phyloP scores from a whole-genome alignment of 2,329 filamentous ascomycete species.

The Colletotrichum sp. region DNA sequence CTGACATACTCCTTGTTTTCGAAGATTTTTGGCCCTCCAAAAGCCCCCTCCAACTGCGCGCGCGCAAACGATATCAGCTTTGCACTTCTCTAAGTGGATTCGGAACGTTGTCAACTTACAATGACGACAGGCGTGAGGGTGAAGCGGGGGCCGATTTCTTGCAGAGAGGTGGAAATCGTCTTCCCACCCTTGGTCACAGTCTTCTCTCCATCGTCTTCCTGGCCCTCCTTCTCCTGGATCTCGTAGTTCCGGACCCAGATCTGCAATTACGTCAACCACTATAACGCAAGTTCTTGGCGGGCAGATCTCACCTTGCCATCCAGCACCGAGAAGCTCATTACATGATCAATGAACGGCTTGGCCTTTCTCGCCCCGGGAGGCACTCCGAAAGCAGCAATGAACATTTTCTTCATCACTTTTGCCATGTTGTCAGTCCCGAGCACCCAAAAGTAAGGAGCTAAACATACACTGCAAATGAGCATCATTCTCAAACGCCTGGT shows the following conservation, averaged over 20 bases:
- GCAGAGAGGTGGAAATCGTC: conserved; percentile 79
- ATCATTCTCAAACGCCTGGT: conserved; percentile 81
- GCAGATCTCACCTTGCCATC: conserved; percentile 72
- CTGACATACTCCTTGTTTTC: conserved; percentile 98
- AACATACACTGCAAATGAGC: conserved; percentile 67
- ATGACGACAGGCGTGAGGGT: conserved; percentile 75
- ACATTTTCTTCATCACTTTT: conserved; percentile 80
- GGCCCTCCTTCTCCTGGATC: conserved; percentile 56
- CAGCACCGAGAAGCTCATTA: conserved; percentile 89
- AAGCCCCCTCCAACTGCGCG: conserved; percentile 80
- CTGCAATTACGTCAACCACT: not conserved
- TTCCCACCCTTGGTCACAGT: conserved; percentile 48
- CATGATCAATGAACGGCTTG: conserved; percentile 95
- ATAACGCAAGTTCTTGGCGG: not conserved
- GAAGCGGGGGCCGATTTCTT: conserved; percentile 94
- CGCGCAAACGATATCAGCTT: not conserved
- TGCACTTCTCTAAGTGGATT: conserved; percentile 30
- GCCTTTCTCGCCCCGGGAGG: conserved; percentile 86
- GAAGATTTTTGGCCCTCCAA: conserved; percentile 95
- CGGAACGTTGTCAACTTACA: not conserved
- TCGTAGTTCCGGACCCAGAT: conserved; percentile 88
- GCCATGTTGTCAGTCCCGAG: not conserved
- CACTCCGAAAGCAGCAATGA: conserved; percentile 81
- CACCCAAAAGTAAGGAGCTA: not conserved
- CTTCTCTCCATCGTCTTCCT: conserved; percentile 29